Evolutionary conservation across 306 rosid species (phyloP).

Genomic region (Carpinus viminea): DNA sequence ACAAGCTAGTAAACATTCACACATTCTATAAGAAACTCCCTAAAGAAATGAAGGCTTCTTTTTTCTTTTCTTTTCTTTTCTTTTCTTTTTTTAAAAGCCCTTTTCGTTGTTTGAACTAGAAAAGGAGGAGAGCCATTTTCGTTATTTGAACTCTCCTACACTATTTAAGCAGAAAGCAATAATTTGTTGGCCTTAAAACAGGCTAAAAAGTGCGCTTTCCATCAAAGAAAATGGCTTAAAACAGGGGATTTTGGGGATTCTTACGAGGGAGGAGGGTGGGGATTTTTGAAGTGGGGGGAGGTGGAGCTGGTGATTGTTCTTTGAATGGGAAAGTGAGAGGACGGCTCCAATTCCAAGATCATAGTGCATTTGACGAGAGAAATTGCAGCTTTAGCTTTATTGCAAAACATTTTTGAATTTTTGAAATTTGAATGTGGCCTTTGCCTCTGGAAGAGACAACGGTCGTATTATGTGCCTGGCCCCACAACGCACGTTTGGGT

Average conservation of each 20-base stretch:
- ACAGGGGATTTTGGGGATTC: not conserved
- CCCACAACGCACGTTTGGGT: not conserved
- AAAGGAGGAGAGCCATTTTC: not conserved
- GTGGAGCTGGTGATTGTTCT: not conserved
- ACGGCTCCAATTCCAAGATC: constrained; percentile 30
- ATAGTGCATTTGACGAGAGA: not conserved
- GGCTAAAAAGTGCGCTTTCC: not conserved
- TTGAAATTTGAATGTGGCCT: constrained; percentile 71
- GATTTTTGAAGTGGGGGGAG: not conserved
- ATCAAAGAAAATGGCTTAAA: not conserved
- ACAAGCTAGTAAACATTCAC: not conserved
- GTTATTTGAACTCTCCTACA: not conserved
- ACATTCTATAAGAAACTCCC: not conserved
- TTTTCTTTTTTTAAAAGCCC: no score
- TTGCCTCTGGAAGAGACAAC: constrained; percentile 38
- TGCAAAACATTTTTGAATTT: constrained; percentile 46
- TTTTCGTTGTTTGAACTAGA: not conserved
- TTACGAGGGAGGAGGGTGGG: not conserved
- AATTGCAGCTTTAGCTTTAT: constrained; percentile 44
- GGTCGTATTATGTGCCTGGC: constrained; percentile 42
- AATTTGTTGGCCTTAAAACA: no score
- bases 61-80: no score
- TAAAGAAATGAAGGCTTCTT: not conserved
- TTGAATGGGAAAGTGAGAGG: not conserved
- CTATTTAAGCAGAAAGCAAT: no score